Evolutionary conservation across 169 alveolate genomes (phyloP).

Genomic region (Plasmodium coatneyi): DNA sequence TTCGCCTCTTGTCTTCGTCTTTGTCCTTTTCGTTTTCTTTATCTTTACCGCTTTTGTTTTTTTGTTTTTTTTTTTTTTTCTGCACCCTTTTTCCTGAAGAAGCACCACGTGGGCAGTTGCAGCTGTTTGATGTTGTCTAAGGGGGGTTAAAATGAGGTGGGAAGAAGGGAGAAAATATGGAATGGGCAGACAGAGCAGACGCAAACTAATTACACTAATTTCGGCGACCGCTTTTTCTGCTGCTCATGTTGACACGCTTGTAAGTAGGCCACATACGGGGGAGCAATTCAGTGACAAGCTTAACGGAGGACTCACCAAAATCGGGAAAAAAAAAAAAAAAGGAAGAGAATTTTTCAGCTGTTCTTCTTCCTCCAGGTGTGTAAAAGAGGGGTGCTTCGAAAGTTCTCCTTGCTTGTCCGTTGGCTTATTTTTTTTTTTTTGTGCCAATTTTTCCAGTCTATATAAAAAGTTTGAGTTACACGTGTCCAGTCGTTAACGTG

Average conservation of each 20-base stretch:
- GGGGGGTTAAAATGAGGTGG: neutral
- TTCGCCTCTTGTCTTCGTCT: neutral
- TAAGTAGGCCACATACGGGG: neutral
- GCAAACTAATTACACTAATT: neutral
- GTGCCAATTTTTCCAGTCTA: neutral
- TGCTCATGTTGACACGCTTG: neutral
- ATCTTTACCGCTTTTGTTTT: neutral
- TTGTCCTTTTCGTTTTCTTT: neutral
- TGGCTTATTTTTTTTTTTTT: neutral
- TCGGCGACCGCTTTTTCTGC: neutral
- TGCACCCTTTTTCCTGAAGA: neutral
- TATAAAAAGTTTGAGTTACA: conserved; percentile 13
- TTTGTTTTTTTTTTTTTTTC: too few species aligned
- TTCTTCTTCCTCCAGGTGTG: neutral
- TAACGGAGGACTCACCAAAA: neutral
- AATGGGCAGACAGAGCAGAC: neutral
- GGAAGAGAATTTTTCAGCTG: neutral
- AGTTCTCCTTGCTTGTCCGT: neutral
- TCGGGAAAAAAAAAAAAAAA: neutral
- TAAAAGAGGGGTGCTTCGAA: neutral
- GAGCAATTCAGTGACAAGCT: neutral
- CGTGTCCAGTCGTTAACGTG: conserved; percentile 2
- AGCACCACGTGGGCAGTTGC: neutral
- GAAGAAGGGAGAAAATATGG: neutral
- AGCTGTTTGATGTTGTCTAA: neutral